These are phyloP conservation scores for Phytophthora pluvialis DNA, from an alignment of 352 stramenopile genomes.

Conservation along the genomic window DNA sequence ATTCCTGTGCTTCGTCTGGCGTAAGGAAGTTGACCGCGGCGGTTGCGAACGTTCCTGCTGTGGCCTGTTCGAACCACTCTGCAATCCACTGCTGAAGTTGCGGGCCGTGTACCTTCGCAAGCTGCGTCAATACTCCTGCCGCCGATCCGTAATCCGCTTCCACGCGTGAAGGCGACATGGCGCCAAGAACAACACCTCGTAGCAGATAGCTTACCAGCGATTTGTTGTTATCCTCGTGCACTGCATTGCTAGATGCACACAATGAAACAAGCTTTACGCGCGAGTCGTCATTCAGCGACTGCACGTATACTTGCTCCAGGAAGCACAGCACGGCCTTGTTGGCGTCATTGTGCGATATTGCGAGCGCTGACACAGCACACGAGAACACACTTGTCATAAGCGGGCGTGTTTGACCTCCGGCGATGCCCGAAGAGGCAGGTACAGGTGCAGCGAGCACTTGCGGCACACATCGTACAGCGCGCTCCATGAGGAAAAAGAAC, in stretches of 20 bases:
- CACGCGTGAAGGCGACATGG: conserved; percentile 63
- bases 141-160: conserved; percentile 86
- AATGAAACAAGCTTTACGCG: conserved; percentile 31
- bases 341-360: conserved; percentile 93
- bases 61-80: conserved; percentile 72
- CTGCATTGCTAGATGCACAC: conserved; percentile 21
- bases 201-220: conserved; percentile 71
- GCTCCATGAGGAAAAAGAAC: conserved; percentile 96
- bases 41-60: conserved; percentile 40
- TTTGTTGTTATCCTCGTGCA: conserved; percentile 37
- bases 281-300: conserved; percentile 26
- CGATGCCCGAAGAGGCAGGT: conserved; percentile 27
- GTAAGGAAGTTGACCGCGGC: conserved; percentile 66
- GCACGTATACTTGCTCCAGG: conserved; percentile 69
- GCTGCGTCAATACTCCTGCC: conserved; percentile 70
- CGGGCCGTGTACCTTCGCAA: conserved; percentile 70
- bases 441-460: conserved; percentile 61
- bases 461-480: conserved; percentile 87
- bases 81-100: conserved; percentile 62
- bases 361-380: conserved; percentile 87
- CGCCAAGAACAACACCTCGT: conserved; percentile 66
- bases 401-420: conserved; percentile 17
- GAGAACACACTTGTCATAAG: conserved; percentile 87
- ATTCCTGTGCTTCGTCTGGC: conserved; percentile 58
- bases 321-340: conserved; percentile 95